Base-by-base conservation (phyloP, 2,329 filamentous ascomycete species). In the Elsinoe arachidis region DNA sequence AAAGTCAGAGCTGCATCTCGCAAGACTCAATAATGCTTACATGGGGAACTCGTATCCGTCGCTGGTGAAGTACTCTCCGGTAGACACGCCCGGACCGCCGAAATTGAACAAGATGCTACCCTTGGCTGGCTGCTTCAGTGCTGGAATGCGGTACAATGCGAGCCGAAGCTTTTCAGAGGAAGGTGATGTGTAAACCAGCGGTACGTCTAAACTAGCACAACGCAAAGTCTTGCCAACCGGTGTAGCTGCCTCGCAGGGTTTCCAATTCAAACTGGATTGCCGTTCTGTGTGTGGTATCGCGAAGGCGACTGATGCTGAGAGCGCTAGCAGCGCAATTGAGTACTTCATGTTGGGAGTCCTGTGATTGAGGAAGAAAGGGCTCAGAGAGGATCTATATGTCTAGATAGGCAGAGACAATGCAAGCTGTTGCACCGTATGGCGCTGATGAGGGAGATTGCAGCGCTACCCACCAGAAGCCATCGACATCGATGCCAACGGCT, bases 131-230 rank as follows among this genome's bases (percentile, higher is more conserved):
- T 38, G 49, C 34, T 35, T 38, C 10, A 17, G 17, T 17, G 49
- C 49, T 3, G 34, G 49, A 17, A 53, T 37, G 3, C 37, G 35
- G 11, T 35, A 23, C 3, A 53, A 14, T 2, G 30, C 34, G 9
- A 53, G 34, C 2, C 26, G 30, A 5, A 74, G 57, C 11, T 35
- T 35, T 15, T 21, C 49, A 15, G 14, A n/a, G 3, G 49, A 33
- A n/a, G 49, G 3, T 15, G 30, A 23, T 3, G n/a, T 14, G 14
- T 53, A 53, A 12, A 38, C 49, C 9, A 35, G 49, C 26, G 49
- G 49, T n/a, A 53, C 49, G 9, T 35, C n/a, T 3, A 53, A 19
- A 23, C 34, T 38, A n/a, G 26, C 49, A 19, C 49, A 53, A 19
- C 37, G 49, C 7, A 53, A 15, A n/a, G 49, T 49, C 39, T 43